Evolutionary conservation across 2,329 filamentous ascomycete genomes (phyloP), one percentile per base, ranked within the genome.

Genomic region (Truncatella angustata): DNA sequence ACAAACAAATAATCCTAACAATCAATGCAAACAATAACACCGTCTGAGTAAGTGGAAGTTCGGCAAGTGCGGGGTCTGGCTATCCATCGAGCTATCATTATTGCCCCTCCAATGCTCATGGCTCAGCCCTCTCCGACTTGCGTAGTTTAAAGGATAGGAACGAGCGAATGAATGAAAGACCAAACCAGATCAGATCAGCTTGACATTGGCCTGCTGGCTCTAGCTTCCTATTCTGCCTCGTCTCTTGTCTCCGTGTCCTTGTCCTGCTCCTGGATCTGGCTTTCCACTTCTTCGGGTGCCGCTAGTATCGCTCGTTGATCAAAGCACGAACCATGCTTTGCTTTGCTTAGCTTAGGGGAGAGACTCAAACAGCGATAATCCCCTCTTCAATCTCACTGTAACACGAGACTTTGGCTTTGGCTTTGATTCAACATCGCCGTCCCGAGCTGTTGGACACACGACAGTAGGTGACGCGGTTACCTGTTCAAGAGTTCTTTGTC

Each of bases 21-120:
- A n/a, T n/a, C n/a, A n/a, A n/a, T n/a, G n/a, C n/a, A n/a, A n/a
- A n/a, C n/a, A n/a, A n/a, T n/a, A n/a, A n/a, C n/a, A n/a, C 12
- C 21, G 24, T 9, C 40, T 44, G 23, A 44, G n/a, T n/a, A n/a
- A 11, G 11, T 44, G 40, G 40, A 44, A 44, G 40, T 28, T 44
- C 16, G 20, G 21, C 20, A 14, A 28, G 24, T 44, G 40, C 40
- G 40, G 40, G 40, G 40, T 44, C n/a, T 23, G 40, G 14, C 28
- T 14, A 14, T 7, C 28, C 28, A 14, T 32, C 7, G 7, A 7
- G 7, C 7, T 14, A 9, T 2, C 28, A 44, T 44, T 24, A 28
- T 44, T 26, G 40, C 40, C 40, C 40, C 40, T 30, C 40, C 40
- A 44, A n/a, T 24, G 40, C 40, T 44, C 40, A 44, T n/a, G n/a